Base-by-base conservation (phyloP, 164 flowering plant species). In the Tetrastigma voinierianum region DNA sequence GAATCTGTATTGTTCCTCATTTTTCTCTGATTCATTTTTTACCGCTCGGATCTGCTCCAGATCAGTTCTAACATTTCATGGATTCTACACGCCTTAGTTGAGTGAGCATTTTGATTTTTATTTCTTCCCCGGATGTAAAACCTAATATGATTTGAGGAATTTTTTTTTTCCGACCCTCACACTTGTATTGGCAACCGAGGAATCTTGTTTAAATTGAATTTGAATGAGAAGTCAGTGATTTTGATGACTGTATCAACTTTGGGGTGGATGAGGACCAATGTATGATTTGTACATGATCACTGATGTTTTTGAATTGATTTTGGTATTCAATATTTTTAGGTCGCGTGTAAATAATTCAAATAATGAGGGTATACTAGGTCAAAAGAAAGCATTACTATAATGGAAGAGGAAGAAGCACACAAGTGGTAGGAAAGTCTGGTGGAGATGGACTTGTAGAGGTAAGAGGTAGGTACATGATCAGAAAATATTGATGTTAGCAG, bases 331-430 rank as follows among this genome's bases (percentile, higher is more conserved):
- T 25, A 0, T 46, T 46, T 66, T 13, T 23, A 51, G 62, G 44
- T 58, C 65, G 55, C 9, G 44, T 53, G n/a, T 51, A 56, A 45
- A 59, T 44, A 13, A 5, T 49, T 13, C 56, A 44, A 45, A 70
- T 75, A 45, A 70, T 75, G 76, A 67, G 63, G 19, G 19, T 46
- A n/a, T 68, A 15, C 69, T 69, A 73, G 74, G 72, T 70, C 23
- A 60, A 65, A 65, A 49, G 61, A 24, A 44, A 67, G 55, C 2
- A 25, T 9, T 46, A 61, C 19, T 62, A 69, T 11, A 66, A 90
- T 86, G 92, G 90, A 81, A 73, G 89, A 82, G 58, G 89, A 79
- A 61, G 82, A 81, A 67, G 77, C 69, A 45, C 66, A 72, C 45
- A 80, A 67, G 17, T 67, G 75, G 59, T 77, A 74, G 47, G 51